These are phyloP conservation scores for Leptographium wingfieldii DNA, from an alignment of 2,329 filamentous ascomycete genomes.

Conservation along the genomic window DNA sequence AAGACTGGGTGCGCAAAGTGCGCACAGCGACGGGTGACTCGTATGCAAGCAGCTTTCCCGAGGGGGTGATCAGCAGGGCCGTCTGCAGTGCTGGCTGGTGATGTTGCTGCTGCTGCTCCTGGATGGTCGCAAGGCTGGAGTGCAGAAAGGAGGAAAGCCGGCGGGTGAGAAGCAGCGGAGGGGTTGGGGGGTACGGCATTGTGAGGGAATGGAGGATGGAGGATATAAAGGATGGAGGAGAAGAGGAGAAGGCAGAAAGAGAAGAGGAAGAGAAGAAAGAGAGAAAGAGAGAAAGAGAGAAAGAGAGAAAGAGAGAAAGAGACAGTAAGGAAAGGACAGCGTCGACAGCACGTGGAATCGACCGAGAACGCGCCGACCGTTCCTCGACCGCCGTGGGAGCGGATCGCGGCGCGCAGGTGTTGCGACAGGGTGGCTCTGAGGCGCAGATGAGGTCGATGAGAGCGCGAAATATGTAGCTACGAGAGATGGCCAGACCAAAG, in stretches of 20 bases:
- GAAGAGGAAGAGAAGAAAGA: background rate
- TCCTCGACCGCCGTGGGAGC: background rate
- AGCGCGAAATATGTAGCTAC: background rate
- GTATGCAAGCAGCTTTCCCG: constrained; percentile 52
- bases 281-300: background rate
- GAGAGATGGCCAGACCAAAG: background rate
- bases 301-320: background rate
- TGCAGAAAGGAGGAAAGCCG: constrained; percentile 50
- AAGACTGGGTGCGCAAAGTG: constrained; percentile 48
- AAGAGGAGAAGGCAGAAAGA: background rate
- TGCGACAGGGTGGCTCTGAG: background rate
- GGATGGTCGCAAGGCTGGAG: constrained; percentile 30
- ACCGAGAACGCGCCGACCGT: background rate
- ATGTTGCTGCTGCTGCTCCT: constrained; percentile 1
- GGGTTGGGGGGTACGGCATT: constrained; percentile 28
- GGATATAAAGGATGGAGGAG: background rate
- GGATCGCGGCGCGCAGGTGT: background rate
- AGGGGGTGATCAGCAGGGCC: constrained; percentile 44
- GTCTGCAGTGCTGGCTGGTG: constrained; percentile 37
- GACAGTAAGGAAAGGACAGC: too few species aligned
- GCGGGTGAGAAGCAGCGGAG: constrained; percentile 52
- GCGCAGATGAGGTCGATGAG: background rate
- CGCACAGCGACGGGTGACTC: constrained; percentile 42
- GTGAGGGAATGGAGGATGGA: constrained; percentile 9
- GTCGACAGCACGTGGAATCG: background rate